These are phyloP conservation scores for Bruguiera gymnorhiza DNA, from an alignment of 345 rosid genomes.

Conservation along the genomic window DNA sequence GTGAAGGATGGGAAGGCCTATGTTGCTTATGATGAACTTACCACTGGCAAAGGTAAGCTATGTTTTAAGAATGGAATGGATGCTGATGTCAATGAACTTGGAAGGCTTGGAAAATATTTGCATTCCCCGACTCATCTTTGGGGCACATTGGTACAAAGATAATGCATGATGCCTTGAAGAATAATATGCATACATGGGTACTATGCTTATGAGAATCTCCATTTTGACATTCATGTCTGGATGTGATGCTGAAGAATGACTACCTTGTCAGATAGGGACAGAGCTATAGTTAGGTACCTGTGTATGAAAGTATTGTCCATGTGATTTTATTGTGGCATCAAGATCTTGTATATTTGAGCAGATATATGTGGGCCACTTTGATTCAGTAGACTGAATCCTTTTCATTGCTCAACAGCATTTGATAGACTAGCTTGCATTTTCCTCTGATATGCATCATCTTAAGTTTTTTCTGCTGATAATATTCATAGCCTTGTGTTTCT, in stretches of 20 bases:
- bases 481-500: neutral
- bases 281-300: too few relatives aligned
- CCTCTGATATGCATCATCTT: neutral
- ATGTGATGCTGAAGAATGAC: neutral
- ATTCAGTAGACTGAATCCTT: neutral
- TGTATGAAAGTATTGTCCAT: too few relatives aligned
- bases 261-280: too few relatives aligned
- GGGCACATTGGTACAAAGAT: neutral
- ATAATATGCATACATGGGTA: neutral
- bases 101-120: neutral
- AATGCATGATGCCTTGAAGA: neutral
- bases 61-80: neutral
- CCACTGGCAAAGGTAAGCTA: conserved; percentile 58
- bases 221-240: neutral
- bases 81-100: conserved; percentile 5
- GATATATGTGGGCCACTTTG: neutral
- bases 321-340: too few relatives aligned
- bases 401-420: neutral
- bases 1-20: conserved; percentile 75
- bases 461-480: too few relatives aligned
- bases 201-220: neutral
- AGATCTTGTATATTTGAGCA: too few relatives aligned
- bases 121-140: neutral
- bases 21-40: conserved; percentile 67
- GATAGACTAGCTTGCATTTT: neutral